Base-by-base conservation (phyloP, 75 land plant genomes). In the Azolla pinnata region DNA sequence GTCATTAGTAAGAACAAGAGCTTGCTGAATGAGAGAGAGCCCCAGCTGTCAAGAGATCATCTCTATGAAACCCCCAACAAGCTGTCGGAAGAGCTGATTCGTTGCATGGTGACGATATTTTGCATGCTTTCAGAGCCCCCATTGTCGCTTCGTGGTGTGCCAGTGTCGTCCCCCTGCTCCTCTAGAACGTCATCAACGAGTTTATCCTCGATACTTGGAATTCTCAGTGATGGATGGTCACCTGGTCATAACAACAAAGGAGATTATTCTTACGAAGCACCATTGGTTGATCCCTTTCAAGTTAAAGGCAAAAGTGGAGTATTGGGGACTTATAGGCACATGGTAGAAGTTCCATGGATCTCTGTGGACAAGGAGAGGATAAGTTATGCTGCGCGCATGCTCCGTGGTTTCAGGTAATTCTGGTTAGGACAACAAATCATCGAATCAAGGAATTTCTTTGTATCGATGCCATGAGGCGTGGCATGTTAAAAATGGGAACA, bases 81-180 rank as follows among this genome's bases (percentile, higher is more conserved):
- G 32, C 54, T 93, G 42, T 88, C 98, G 17, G 96, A 88, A 57
- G 90, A 88, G 50, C 64, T 93, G 72, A 81, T 93, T 34, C 80
- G 85, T 30, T 81, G 84, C 48, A 83, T 93, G 81, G 84, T 87
- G 33, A 56, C 81, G 14, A 79, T 93, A 47, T 88, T 88, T 50
- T 83, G 74, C 67, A 74, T 71, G 70, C 62, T 85, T 28, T 66
- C 75, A 34, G 67, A 67, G 27, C 60, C 73, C 18, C 67, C 74
- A 21, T 45, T 79, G 8, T n/a, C 20, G 7, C 73, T 58, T 8
- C 33, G 67, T 12, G 78, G 70, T 33, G 71, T 62, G 47, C 50
- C 65, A 14, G 52, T 46, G 32, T 72, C 81, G 20, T 70, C 79
- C 21, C 80, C 81, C 33, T 61, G 70, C 17, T 61, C 64, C 23